Evolutionary conservation across 2,329 filamentous ascomycete species (phyloP), one percentile per base, ranked within the genome.

Genomic region (Xylariaceae sp.): DNA sequence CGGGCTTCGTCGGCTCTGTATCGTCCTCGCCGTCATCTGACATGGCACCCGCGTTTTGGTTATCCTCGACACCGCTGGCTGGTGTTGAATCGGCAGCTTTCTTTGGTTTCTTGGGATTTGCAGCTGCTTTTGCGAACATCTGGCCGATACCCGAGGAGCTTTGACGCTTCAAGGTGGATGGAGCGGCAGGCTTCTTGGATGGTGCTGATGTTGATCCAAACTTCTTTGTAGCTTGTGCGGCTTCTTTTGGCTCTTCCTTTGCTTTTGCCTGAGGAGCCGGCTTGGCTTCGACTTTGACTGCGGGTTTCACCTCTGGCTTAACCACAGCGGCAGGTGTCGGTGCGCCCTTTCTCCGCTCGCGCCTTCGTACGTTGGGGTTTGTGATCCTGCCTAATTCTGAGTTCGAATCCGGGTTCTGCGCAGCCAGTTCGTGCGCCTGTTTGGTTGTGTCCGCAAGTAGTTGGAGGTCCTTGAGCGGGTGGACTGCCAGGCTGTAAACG

Each of bases 401-500:
- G 60, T 77, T 80, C 35, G 72, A 70, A 47, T 81, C 73, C 39
- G 83, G 63, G 4, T 81, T 75, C 55, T 88, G 84, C 45, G 86
- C 81, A 11, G 75, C 69, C 10, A 71, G 68, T 7, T 75, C 74
- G 15, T 77, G 70, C 10, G 88, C 73, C 52, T 88, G 80, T 22
- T 82, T 78, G 39, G 82, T 82, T 36, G 84, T 80, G 47, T 94
- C 85, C 3, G 85, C 82, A 36, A 96, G 73, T 1, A 85, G 67
- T 59, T 89, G 82, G 15, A 94, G 69, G 62, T 92, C 78, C 67
- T 85, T 86, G 14, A 90, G 73, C 1, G 83, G 78, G 35, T 82
- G 78, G 1, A 87, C 78, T 39, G 88, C 84, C 15, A 97, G 65
- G 62, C 90, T 96, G 72, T 97, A 97, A 39, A 97, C 73, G 60